Base-by-base conservation (phyloP, 495 filamentous ascomycete genomes). In the Chaetomium tenue region DNA sequence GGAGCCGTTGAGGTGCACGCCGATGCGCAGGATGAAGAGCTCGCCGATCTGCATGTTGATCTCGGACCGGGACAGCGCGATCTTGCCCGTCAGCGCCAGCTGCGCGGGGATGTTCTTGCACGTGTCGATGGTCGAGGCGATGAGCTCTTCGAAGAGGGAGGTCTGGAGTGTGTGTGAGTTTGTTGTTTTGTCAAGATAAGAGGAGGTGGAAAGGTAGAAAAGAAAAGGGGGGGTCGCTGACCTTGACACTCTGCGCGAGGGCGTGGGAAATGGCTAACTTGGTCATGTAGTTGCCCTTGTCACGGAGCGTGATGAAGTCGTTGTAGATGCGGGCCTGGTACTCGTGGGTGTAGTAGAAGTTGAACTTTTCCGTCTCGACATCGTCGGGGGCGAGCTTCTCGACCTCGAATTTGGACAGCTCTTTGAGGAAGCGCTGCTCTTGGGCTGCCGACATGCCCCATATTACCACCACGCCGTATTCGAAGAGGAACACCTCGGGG, bases 1-100 rank as follows among this genome's bases (percentile, higher is more conserved):
- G 28, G 88, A 92, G 44, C 95, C 95, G 75, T 98, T 96, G 15
- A 98, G 83, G 78, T 98, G 96, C 71, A 98, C 96, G 71, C 93
- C 96, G 79, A 98, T 98, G 30, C 93, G 84, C 13, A 98, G 77
- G 70, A 98, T 98, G 76, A 98, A 98, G 15, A 98, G 85, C 76
- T 98, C 91, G 73, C 94, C 94, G 62, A 98, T 96, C 72, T 97
- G 92, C 91, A 96, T 97, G 79, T 97, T 97, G 82, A 97, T 97
- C 72, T 98, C 84, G 30, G 83, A 81, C 15, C 92, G 85, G 30
- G 85, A 89, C 53, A 98, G 86, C 44, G 89, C 86, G 68, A 98
- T 90, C 70, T 91, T 93, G 63, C 94, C 94, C 0, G 93, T 96
- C 65, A 89, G 75, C 0, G 95, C 94, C 60, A 98, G 93, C 72